A percentile compares a stretch with the other conserved stretches of the same genome.
These are phyloP conservation scores for Barbatosphaeria neglecta DNA, from an alignment of 495 filamentous ascomycete genomes.

Conservation along the genomic window DNA sequence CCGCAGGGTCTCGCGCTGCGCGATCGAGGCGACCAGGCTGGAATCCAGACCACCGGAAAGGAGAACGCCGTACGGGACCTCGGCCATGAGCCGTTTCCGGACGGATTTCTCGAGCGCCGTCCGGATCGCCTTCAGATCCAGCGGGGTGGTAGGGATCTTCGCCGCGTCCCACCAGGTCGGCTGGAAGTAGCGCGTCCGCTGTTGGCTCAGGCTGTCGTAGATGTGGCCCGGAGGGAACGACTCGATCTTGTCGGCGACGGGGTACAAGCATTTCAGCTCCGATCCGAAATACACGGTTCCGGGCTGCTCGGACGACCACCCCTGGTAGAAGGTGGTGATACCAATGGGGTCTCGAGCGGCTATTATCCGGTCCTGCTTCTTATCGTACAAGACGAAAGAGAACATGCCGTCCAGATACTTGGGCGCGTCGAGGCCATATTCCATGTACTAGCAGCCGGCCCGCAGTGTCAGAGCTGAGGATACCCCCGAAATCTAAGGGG, in stretches of 20 bases:
- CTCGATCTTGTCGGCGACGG: constrained; percentile 91
- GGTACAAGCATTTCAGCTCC: constrained; percentile 85
- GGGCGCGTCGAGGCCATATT: constrained; percentile 85
- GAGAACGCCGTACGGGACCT: constrained; percentile 94
- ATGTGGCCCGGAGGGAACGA: constrained; percentile 90
- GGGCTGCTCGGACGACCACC: constrained; percentile 72
- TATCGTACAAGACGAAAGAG: constrained; percentile 96
- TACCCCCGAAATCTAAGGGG: neutral
- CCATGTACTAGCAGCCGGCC: constrained; percentile 68
- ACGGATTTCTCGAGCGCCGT: constrained; percentile 81
- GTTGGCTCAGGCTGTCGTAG: constrained; percentile 81
- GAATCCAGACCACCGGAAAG: constrained; percentile 94
- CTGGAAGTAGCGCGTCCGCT: constrained; percentile 75
- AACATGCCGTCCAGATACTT: constrained; percentile 98
- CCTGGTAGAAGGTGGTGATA: constrained; percentile 94
- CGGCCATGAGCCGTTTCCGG: constrained; percentile 93
- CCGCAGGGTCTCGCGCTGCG: constrained; percentile 78
- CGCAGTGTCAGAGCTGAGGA: constrained; percentile 2
- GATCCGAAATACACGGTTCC: constrained; percentile 89
- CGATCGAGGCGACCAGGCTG: constrained; percentile 87
- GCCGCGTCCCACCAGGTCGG: constrained; percentile 85
- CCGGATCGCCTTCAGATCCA: constrained; percentile 72
- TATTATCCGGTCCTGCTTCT: constrained; percentile 76
- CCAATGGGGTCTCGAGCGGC: constrained; percentile 95
- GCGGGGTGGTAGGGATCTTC: constrained; percentile 61